Percentiles rank a stretch among this genome's conserved stretches.
Evolutionary conservation across 805 yeast species (phyloP).

Genomic region (Ogataea ganodermae): DNA sequence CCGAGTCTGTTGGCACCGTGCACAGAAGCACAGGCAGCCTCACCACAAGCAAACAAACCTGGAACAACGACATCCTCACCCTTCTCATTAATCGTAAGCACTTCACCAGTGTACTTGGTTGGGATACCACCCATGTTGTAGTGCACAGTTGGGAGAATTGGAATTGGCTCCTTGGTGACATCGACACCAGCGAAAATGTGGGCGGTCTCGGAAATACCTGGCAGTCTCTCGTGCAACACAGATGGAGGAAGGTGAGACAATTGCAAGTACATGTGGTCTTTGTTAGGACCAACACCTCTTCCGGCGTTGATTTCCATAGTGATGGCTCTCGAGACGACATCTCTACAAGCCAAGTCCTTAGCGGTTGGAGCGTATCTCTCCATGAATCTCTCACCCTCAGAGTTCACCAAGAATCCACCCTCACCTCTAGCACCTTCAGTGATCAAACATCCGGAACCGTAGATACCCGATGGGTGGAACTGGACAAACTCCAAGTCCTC

Average conservation of each 20-base stretch:
- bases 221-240: slow-evolving; percentile 91
- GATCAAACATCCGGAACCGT: slow-evolving; percentile 97
- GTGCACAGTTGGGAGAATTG: slow-evolving; percentile 97
- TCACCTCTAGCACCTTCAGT: slow-evolving; percentile 99
- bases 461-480: slow-evolving; percentile 99
- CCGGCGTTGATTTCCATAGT: slow-evolving; percentile 98
- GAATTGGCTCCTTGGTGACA: slow-evolving; percentile 98
- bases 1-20: slow-evolving; percentile 99
- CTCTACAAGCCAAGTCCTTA: slow-evolving; percentile 97
- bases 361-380: slow-evolving; percentile 99
- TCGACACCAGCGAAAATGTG: slow-evolving; percentile 98
- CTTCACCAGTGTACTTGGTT: slow-evolving; percentile 97
- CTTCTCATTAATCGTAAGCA: slow-evolving; percentile 71
- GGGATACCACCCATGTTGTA: slow-evolving; percentile 99
- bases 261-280: slow-evolving; percentile 95
- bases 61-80: slow-evolving; percentile 92
- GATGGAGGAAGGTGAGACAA: slow-evolving; percentile 90
- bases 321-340: slow-evolving; percentile 96
- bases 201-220: slow-evolving; percentile 99
- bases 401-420: slow-evolving; percentile 95
- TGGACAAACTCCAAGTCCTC: slow-evolving; percentile 97
- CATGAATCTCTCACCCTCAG: slow-evolving; percentile 99
- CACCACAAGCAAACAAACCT: slow-evolving; percentile 97
- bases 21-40: slow-evolving; percentile 98
- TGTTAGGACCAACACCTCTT: slow-evolving; percentile 96